Conservation (phyloP, 441 rosid genomes). For the Dalechampia spathulata region DNA sequence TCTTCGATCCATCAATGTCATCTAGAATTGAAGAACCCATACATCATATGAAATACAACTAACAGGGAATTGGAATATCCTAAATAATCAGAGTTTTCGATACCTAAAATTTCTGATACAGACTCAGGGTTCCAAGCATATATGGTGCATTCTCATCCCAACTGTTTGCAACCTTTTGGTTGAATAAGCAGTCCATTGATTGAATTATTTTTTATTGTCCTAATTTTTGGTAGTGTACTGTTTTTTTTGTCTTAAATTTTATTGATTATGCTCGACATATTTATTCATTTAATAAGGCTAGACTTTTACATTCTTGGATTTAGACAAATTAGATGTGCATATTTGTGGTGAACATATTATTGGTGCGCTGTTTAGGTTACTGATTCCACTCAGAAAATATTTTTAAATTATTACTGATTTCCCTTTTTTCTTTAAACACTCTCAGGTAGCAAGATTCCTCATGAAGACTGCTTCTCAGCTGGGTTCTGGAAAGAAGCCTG, state of each 20-base stretch:
- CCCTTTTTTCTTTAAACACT: background rate
- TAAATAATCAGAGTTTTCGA: too few species aligned
- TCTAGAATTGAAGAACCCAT: background rate
- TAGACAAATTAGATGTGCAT: too few species aligned
- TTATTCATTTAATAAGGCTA: too few species aligned
- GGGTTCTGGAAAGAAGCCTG: conserved; percentile 71
- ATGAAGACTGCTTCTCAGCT: conserved; percentile 86
- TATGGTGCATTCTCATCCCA: background rate
- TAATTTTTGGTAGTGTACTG: too few species aligned
- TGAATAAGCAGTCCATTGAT: background rate
- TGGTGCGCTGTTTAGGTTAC: conserved; percentile 1
- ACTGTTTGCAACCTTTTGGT: background rate
- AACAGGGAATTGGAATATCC: too few species aligned
- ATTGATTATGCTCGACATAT: background rate
- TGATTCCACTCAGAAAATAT: background rate
- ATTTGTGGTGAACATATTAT: too few species aligned
- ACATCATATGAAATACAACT: background rate
- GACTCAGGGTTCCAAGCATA: background rate
- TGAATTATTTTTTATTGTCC: too few species aligned
- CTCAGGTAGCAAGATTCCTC: conserved; percentile 85
- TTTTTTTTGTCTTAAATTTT: too few species aligned
- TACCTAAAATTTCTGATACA: too few species aligned
- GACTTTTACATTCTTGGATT: too few species aligned
- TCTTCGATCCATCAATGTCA: background rate
- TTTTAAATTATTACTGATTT: background rate